Conservation (phyloP, 2,329 filamentous ascomycete genomes). For the Cephalotrichum gorgonifer region DNA sequence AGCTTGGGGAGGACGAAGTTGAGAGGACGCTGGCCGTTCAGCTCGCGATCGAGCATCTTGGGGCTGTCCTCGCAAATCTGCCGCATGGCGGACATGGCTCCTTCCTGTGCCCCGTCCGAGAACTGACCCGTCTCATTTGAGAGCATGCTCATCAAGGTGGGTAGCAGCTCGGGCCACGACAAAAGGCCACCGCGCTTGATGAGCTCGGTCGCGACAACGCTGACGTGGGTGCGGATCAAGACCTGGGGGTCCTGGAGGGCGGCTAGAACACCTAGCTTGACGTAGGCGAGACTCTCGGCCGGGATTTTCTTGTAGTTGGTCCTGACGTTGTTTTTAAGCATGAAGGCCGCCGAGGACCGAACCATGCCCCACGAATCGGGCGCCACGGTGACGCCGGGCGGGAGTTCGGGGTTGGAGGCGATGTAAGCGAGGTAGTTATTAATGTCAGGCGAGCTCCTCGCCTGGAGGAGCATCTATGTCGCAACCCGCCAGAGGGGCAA, state of each 20-base stretch:
- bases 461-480: slow-evolving; percentile 79
- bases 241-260: slow-evolving; percentile 71
- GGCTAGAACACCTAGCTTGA: slow-evolving; percentile 68
- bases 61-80: slow-evolving; percentile 98
- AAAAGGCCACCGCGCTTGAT: slow-evolving; percentile 75
- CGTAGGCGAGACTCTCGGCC: slow-evolving; percentile 60
- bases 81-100: slow-evolving; percentile 81
- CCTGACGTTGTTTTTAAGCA: slow-evolving; percentile 91
- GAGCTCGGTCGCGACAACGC: slow-evolving; percentile 89
- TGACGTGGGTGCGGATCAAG: slow-evolving; percentile 80
- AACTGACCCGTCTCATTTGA: slow-evolving; percentile 60
- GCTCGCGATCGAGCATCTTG: slow-evolving; percentile 74
- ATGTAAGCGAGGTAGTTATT: slow-evolving; percentile 95
- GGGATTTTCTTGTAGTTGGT: slow-evolving; percentile 66
- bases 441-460: slow-evolving; percentile 80
- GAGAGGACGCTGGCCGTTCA: slow-evolving; percentile 79
- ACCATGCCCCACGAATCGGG: slow-evolving; percentile 60
- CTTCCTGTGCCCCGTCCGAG: slow-evolving; percentile 69
- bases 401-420: slow-evolving; percentile 60
- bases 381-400: slow-evolving; percentile 49
- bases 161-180: slow-evolving; percentile 83
- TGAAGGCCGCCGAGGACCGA: slow-evolving; percentile 79
- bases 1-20: slow-evolving; percentile 85
- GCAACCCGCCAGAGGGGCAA: slow-evolving; percentile 2
- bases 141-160: slow-evolving; percentile 70